phyloP scores from a whole-genome alignment of 495 filamentous ascomycete species.

The Penicillium coffeae region DNA sequence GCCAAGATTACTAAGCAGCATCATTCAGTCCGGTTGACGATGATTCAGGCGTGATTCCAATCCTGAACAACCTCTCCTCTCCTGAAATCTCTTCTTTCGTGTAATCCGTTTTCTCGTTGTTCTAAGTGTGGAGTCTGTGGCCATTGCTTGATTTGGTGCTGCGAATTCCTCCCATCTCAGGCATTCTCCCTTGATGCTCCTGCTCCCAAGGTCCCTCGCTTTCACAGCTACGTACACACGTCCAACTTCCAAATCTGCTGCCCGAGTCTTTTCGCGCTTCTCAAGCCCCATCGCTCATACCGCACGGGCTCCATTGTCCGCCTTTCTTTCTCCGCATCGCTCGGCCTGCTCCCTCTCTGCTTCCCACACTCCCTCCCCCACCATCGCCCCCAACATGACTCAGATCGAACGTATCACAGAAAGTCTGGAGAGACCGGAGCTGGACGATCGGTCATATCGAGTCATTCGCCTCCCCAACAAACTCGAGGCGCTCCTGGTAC shows the following conservation, averaged over 20 bases:
- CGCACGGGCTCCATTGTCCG: constrained; percentile 2
- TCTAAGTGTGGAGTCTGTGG: no score
- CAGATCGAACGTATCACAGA: constrained; percentile 71
- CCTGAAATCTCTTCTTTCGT: no score
- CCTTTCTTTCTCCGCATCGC: constrained; percentile 13
- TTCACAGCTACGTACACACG: constrained; percentile 20
- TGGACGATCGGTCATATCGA: constrained; percentile 85
- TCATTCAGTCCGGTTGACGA: background rate
- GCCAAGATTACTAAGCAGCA: no score
- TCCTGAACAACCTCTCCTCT: background rate
- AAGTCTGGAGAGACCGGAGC: constrained; percentile 74
- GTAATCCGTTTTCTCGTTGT: no score
- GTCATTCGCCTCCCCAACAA: constrained; percentile 82
- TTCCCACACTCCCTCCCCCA: constrained; percentile 18
- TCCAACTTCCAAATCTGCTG: constrained; percentile 23
- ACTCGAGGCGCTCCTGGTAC: constrained; percentile 91
- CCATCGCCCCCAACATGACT: constrained; percentile 32
- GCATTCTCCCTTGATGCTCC: constrained; percentile 31
- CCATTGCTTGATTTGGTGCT: no score
- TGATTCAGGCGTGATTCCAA: background rate
- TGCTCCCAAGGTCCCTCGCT: constrained; percentile 45
- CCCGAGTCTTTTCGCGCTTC: constrained; percentile 16
- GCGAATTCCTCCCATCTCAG: background rate
- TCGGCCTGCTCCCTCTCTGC: constrained; percentile 21
- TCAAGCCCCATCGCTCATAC: constrained; percentile 1